Evolutionary conservation across 2,329 filamentous ascomycete species (phyloP).

Genomic region (Beauveria bassiana): DNA sequence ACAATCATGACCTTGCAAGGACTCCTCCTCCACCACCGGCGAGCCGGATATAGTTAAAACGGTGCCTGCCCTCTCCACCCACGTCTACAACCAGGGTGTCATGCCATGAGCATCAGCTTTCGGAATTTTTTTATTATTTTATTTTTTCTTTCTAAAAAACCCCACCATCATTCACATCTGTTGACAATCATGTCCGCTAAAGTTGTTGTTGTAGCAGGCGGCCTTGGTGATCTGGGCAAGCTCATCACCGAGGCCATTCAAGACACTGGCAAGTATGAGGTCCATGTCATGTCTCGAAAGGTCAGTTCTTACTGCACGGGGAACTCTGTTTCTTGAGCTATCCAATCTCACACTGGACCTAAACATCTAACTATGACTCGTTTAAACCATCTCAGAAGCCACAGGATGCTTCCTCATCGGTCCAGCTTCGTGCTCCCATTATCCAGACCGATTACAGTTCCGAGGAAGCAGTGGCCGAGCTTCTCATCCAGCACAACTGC

Average conservation of each 20-base stretch:
- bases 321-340: not conserved
- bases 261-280: slow-evolving; percentile 27
- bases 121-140: not conserved
- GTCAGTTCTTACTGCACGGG: slow-evolving; percentile 21
- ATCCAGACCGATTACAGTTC: slow-evolving; percentile 23
- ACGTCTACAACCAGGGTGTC: too few relatives aligned
- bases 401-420: not conserved
- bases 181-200: slow-evolving; percentile 16
- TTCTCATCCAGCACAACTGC: slow-evolving; percentile 18
- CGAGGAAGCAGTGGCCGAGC: slow-evolving; percentile 15
- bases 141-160: not conserved
- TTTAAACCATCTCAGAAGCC: not conserved
- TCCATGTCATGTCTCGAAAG: slow-evolving; percentile 35
- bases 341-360: too few relatives aligned
- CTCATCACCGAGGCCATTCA: slow-evolving; percentile 37
- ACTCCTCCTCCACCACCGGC: too few relatives aligned
- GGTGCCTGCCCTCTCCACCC: too few relatives aligned
- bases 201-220: slow-evolving; percentile 38
- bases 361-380: not conserved
- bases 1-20: not conserved
- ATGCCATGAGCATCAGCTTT: not conserved
- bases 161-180: not conserved
- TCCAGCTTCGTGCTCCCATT: slow-evolving; percentile 6
- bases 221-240: slow-evolving; percentile 36
- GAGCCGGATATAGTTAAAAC: too few relatives aligned